These are phyloP conservation scores for Blastomyces silverae DNA, from an alignment of 2,329 filamentous ascomycete genomes.

Conservation along the genomic window DNA sequence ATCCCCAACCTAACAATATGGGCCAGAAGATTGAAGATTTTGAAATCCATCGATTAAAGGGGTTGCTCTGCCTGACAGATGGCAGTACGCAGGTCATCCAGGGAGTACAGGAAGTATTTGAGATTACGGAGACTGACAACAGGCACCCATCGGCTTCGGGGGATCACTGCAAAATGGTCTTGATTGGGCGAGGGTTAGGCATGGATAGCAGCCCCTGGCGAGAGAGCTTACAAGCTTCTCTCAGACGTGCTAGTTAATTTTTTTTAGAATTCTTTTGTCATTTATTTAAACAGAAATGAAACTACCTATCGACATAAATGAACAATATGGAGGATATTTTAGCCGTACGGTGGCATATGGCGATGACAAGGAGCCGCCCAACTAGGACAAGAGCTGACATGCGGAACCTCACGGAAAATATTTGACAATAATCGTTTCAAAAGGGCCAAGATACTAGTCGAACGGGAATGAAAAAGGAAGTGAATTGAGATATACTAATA, in stretches of 20 bases:
- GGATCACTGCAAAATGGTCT: conserved; percentile 40
- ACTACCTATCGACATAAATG: neutral
- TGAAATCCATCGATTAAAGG: conserved; percentile 85
- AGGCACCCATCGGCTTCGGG: conserved; percentile 24
- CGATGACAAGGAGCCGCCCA: neutral
- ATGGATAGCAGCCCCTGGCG: conserved; percentile 30
- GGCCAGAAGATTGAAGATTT: conserved; percentile 43
- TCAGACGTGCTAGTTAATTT: neutral
- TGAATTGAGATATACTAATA: neutral
- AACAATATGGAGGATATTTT: neutral
- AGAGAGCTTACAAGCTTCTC: conserved; percentile 27
- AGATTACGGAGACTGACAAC: conserved; percentile 62
- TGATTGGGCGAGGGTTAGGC: conserved; percentile 43
- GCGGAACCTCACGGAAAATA: too few species aligned
- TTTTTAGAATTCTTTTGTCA: neutral
- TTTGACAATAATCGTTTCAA: neutral
- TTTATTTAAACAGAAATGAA: neutral
- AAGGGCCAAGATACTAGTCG: neutral
- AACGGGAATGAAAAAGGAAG: neutral
- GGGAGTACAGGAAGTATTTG: conserved; percentile 88
- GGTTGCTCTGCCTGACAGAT: conserved; percentile 59
- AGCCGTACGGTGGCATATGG: neutral
- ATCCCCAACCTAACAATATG: conserved; percentile 16
- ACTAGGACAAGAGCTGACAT: neutral
- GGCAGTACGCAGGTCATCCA: conserved; percentile 70